Conservation (phyloP, 1,139 yeast genomes). For the Candida sanyaensis region DNA sequence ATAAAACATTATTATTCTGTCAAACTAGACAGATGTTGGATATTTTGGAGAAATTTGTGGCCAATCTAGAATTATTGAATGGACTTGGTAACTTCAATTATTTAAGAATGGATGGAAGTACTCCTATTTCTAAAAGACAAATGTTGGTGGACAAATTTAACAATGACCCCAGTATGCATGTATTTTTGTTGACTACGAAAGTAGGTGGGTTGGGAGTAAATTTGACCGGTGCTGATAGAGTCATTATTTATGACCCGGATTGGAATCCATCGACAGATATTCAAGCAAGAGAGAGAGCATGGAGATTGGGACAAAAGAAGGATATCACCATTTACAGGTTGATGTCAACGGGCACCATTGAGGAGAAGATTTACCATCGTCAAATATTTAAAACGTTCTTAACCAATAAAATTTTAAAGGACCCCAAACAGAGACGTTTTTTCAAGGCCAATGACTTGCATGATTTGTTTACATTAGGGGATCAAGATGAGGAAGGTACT, state of each 20-base stretch:
- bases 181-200: slow-evolving; percentile 85
- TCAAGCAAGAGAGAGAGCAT: slow-evolving; percentile 95
- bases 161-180: slow-evolving; percentile 51
- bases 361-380: slow-evolving; percentile 93
- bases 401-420: slow-evolving; percentile 90
- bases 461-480: slow-evolving; percentile 85
- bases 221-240: slow-evolving; percentile 92
- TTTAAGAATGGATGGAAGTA: slow-evolving; percentile 93
- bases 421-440: slow-evolving; percentile 91
- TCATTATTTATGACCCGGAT: slow-evolving; percentile 93
- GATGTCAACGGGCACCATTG: slow-evolving; percentile 95
- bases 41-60: slow-evolving; percentile 67
- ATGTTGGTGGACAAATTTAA: slow-evolving; percentile 79
- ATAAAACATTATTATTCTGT: slow-evolving; percentile 79
- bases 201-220: slow-evolving; percentile 97
- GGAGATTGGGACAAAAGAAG: slow-evolving; percentile 94
- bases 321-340: slow-evolving; percentile 91
- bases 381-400: slow-evolving; percentile 94
- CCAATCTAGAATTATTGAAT: slow-evolving; percentile 33
- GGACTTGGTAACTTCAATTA: slow-evolving; percentile 39
- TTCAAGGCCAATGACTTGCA: slow-evolving; percentile 91
- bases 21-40: slow-evolving; percentile 95
- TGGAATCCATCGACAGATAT: slow-evolving; percentile 99
- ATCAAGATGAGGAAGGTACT: slow-evolving; percentile 65
- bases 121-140: slow-evolving; percentile 78